A percentile compares a stretch with the other conserved stretches of the same genome.
These are phyloP conservation scores for Boletus subluridellus DNA, from an alignment of 1,284 basidiomycete species.

Conservation along the genomic window DNA sequence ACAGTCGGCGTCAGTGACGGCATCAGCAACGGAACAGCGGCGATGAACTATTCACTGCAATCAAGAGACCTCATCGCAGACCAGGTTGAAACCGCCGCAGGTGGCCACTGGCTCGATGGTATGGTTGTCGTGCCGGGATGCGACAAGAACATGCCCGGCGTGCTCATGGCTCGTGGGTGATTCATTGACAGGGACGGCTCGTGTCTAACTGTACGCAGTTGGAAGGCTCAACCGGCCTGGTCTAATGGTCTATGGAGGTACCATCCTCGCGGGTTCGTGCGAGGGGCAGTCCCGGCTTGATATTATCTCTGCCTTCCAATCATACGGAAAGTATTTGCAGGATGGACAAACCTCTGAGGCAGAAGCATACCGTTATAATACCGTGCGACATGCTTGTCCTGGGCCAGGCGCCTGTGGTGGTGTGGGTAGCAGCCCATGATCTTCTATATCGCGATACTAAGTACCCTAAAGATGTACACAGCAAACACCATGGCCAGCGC, in stretches of 20 bases:
- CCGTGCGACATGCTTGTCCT: slow-evolving; percentile 88
- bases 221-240: slow-evolving; percentile 92
- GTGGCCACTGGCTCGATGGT: slow-evolving; percentile 97
- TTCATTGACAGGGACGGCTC: slow-evolving; percentile 6
- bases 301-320: slow-evolving; percentile 92
- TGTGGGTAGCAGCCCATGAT: slow-evolving; percentile 46
- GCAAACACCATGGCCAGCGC: slow-evolving; percentile 97
- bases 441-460: slow-evolving; percentile 26
- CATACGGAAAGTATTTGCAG: slow-evolving; percentile 90
- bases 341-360: slow-evolving; percentile 83
- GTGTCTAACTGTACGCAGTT: slow-evolving; percentile 47
- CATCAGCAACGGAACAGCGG: slow-evolving; percentile 93
- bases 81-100: slow-evolving; percentile 93
- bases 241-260: slow-evolving; percentile 96
- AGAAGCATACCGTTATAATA: slow-evolving; percentile 77
- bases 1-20: slow-evolving; percentile 97
- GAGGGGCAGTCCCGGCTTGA: slow-evolving; percentile 79
- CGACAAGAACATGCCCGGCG: slow-evolving; percentile 98
- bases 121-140: slow-evolving; percentile 96
- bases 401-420: slow-evolving; percentile 96
- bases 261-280: slow-evolving; percentile 88
- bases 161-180: slow-evolving; percentile 84
- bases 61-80: slow-evolving; percentile 97
- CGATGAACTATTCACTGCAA: slow-evolving; percentile 94
- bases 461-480: slow-evolving; percentile 75